phyloP scores from a whole-genome alignment of 768 basidiomycete species.

The Phylloporus sp. region DNA sequence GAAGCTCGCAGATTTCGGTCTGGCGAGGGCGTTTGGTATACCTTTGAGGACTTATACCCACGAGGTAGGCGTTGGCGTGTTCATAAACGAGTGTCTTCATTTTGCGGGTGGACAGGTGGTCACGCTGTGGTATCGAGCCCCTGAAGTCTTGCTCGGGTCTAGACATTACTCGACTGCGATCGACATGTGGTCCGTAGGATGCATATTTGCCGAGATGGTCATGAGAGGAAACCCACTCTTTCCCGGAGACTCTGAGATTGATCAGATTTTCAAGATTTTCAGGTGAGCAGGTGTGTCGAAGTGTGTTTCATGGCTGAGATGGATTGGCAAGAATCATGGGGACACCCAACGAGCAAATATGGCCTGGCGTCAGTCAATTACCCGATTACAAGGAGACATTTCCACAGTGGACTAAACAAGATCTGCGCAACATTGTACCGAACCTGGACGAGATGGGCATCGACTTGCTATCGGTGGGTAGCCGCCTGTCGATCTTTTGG shows the following conservation, averaged over 20 bases:
- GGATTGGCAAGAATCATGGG: constrained; percentile 73
- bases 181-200: constrained; percentile 99
- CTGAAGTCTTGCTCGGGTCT: constrained; percentile 92
- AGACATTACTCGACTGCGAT: constrained; percentile 96
- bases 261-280: constrained; percentile 99
- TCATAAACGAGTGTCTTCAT: too few relatives aligned
- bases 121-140: constrained; percentile 98
- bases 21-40: constrained; percentile 96
- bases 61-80: constrained; percentile 57
- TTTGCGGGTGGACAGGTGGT: constrained; percentile 70
- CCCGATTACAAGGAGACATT: constrained; percentile 97
- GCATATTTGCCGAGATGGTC: constrained; percentile 98
- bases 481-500: not conserved
- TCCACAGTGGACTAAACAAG: constrained; percentile 87
- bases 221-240: constrained; percentile 88
- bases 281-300: constrained; percentile 48
- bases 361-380: constrained; percentile 84
- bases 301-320: constrained; percentile 1
- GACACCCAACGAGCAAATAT: constrained; percentile 84
- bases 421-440: constrained; percentile 61
- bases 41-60: constrained; percentile 99
- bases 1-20: constrained; percentile 94
- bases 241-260: constrained; percentile 99
- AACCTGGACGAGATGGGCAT: constrained; percentile 73
- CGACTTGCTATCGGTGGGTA: constrained; percentile 67